Conservation (phyloP, 768 basidiomycete species). For the Tylopilus subfusipes region DNA sequence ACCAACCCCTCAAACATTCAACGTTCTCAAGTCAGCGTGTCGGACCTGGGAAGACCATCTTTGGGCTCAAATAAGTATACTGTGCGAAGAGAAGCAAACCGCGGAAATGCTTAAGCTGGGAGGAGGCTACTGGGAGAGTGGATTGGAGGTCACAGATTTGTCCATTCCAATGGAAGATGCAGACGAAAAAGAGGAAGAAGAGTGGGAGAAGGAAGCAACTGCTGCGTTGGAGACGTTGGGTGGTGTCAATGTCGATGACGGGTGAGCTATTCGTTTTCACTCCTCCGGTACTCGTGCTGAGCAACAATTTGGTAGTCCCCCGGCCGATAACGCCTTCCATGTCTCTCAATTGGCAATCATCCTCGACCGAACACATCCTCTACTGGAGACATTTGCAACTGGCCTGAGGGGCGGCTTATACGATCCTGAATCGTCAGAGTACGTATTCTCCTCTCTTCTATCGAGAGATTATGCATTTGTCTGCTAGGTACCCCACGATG, state of each 20-base stretch:
- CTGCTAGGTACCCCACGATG: slow-evolving; percentile 59
- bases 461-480: background rate
- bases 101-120: slow-evolving; percentile 59
- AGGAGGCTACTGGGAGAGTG: slow-evolving; percentile 80
- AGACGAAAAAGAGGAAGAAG: slow-evolving; percentile 44
- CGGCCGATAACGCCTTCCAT: slow-evolving; percentile 75
- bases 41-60: slow-evolving; percentile 93
- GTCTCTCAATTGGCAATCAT: slow-evolving; percentile 80
- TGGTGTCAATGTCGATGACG: slow-evolving; percentile 57
- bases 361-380: slow-evolving; percentile 57
- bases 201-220: slow-evolving; percentile 66
- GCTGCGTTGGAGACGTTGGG: slow-evolving; percentile 55
- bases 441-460: slow-evolving; percentile 25
- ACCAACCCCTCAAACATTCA: slow-evolving; percentile 64
- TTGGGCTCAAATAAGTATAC: slow-evolving; percentile 83
- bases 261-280: slow-evolving; percentile 39
- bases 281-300: slow-evolving; percentile 1
- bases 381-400: slow-evolving; percentile 67
- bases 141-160: slow-evolving; percentile 44
- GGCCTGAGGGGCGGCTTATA: slow-evolving; percentile 53
- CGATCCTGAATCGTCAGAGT: slow-evolving; percentile 53
- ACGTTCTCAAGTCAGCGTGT: slow-evolving; percentile 68
- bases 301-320: slow-evolving; percentile 37
- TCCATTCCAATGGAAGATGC: slow-evolving; percentile 21
- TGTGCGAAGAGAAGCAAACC: slow-evolving; percentile 79